Evolutionary conservation across 805 yeast genomes (phyloP).

Genomic region (Monosporozyma aerobia): DNA sequence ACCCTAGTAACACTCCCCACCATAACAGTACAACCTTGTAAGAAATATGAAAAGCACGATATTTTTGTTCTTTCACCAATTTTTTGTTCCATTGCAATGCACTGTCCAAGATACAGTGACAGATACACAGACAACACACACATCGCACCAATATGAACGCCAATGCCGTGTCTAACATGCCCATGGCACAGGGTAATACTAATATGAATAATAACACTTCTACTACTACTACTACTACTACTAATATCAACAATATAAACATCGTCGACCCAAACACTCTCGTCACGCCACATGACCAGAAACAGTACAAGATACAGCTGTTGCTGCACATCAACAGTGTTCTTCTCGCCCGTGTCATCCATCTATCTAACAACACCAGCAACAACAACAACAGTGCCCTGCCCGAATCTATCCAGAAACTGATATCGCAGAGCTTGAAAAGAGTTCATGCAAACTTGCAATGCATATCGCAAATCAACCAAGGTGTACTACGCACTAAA

Average conservation of each 20-base stretch:
- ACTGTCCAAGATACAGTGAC: too few relatives aligned
- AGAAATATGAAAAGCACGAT: too few relatives aligned
- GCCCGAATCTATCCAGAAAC: conserved; percentile 21
- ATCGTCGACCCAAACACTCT: conserved; percentile 6
- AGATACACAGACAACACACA: too few relatives aligned
- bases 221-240: not conserved
- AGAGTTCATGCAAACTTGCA: conserved; percentile 30
- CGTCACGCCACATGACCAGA: conserved; percentile 18
- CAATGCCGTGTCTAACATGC: not conserved
- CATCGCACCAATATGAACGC: not conserved
- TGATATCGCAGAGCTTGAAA: conserved; percentile 25
- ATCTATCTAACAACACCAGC: conserved; percentile 10
- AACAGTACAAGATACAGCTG: conserved; percentile 29
- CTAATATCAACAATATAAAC: not conserved
- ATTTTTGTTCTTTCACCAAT: too few relatives aligned
- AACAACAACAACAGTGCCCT: conserved; percentile 6
- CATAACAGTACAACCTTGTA: too few relatives aligned
- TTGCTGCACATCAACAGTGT: conserved; percentile 29
- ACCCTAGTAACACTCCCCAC: too few relatives aligned
- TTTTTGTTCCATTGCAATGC: too few relatives aligned
- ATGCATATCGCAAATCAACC: conserved; percentile 29
- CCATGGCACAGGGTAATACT: not conserved
- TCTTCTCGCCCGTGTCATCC: conserved; percentile 20
- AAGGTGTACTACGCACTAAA: conserved; percentile 19
- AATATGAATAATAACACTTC: conserved; percentile 1